A percentile compares a stretch with the other conserved stretches of the same genome.
These are phyloP conservation scores for Diplodia sapinea DNA, from an alignment of 2,329 filamentous ascomycete genomes.

Conservation along the genomic window DNA sequence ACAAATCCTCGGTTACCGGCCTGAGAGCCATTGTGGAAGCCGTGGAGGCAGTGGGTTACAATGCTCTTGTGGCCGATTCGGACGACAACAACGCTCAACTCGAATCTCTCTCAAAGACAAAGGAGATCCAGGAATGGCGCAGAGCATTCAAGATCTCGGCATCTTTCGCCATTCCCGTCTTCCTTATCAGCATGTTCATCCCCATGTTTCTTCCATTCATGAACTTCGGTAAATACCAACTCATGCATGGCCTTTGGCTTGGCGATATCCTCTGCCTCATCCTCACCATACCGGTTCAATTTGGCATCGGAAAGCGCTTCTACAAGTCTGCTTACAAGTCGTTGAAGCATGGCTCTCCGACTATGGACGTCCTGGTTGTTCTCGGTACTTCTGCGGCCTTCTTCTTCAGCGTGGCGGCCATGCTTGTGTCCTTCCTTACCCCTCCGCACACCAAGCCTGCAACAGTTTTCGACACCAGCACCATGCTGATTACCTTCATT, in stretches of 20 bases:
- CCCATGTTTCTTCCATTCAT: conserved; percentile 81
- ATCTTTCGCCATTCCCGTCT: conserved; percentile 85
- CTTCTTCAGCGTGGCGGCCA: conserved; percentile 89
- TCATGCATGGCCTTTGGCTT: conserved; percentile 79
- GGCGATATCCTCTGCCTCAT: conserved; percentile 83
- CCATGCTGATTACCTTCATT: conserved; percentile 97
- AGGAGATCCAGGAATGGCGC: conserved; percentile 93
- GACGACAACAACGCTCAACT: conserved; percentile 97
- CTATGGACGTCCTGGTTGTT: conserved; percentile 96
- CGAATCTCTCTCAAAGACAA: conserved; percentile 93
- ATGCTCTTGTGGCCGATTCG: conserved; percentile 85
- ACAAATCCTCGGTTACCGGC: conserved; percentile 74
- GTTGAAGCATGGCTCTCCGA: conserved; percentile 85
- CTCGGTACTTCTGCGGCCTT: conserved; percentile 94
- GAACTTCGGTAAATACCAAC: conserved; percentile 74
- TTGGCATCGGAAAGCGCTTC: conserved; percentile 93
- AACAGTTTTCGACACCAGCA: conserved; percentile 96
- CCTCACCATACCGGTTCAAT: conserved; percentile 92
- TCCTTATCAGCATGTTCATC: conserved; percentile 89
- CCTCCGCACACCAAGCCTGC: conserved; percentile 78
- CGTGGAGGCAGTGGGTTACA: conserved; percentile 82
- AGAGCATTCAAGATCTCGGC: conserved; percentile 78
- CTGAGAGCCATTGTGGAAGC: conserved; percentile 81
- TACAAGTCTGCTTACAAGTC: conserved; percentile 94
- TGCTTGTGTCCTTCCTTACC: conserved; percentile 79